Conservation (phyloP, 768 basidiomycete species). For the Calocera cornea region DNA sequence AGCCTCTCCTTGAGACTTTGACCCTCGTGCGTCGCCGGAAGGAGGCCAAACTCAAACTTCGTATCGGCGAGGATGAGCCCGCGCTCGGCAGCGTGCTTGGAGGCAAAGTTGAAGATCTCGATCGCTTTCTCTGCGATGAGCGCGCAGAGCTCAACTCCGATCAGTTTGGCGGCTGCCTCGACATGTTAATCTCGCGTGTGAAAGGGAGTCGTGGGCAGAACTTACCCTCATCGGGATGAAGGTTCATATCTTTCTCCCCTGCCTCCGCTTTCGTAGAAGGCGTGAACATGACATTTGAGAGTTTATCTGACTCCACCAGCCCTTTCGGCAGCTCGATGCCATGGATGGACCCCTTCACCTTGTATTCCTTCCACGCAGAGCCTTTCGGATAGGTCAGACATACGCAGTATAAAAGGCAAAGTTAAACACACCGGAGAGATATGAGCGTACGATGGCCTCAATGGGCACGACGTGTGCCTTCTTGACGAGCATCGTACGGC, state of each 20-base stretch:
- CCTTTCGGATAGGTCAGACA: slow-evolving; percentile 36
- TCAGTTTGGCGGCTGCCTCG: slow-evolving; percentile 42
- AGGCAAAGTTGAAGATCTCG: slow-evolving; percentile 57
- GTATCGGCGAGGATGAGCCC: slow-evolving; percentile 95
- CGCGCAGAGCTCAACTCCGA: slow-evolving; percentile 52
- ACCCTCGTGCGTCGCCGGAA: slow-evolving; percentile 26
- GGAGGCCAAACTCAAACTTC: slow-evolving; percentile 94
- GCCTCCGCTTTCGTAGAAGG: slow-evolving; percentile 95
- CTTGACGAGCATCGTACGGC: slow-evolving; percentile 79
- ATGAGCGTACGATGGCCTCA: slow-evolving; percentile 93
- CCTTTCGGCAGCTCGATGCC: slow-evolving; percentile 63
- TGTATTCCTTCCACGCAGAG: slow-evolving; percentile 92
- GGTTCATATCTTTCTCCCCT: slow-evolving; percentile 92
- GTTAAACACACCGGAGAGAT: slow-evolving; percentile 65
- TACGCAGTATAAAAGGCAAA: background rate
- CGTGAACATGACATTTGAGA: slow-evolving; percentile 78
- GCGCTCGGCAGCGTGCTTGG: slow-evolving; percentile 52
- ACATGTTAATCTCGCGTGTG: background rate
- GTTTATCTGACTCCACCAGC: slow-evolving; percentile 70
- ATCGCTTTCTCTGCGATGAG: slow-evolving; percentile 48
- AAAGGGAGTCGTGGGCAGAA: background rate
- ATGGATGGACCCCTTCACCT: slow-evolving; percentile 74
- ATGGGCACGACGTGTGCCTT: slow-evolving; percentile 81
- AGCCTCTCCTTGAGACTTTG: slow-evolving; percentile 33
- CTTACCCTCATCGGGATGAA: slow-evolving; percentile 64